Evolutionary conservation across 495 filamentous ascomycete genomes (phyloP).

Genomic region (Polyplosphaeria fusca): DNA sequence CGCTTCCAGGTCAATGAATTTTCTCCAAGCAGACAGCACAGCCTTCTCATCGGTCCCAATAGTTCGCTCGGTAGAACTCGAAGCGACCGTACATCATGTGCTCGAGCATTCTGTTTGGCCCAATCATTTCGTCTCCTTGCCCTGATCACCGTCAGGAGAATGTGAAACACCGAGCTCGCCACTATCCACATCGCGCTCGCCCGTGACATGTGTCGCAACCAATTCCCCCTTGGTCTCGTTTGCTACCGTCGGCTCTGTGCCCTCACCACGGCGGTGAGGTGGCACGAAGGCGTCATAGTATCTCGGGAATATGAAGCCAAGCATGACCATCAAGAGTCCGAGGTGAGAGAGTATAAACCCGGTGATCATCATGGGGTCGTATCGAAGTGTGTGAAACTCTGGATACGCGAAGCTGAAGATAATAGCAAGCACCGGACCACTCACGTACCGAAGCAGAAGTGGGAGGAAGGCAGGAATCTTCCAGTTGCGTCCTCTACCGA

Average conservation of each 20-base stretch:
- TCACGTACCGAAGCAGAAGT: conserved; percentile 42
- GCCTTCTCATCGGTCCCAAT: too few relatives aligned
- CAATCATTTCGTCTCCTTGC: too few relatives aligned
- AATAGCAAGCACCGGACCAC: conserved; percentile 42
- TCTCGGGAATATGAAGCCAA: conserved; percentile 41
- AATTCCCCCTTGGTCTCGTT: conserved; percentile 7
- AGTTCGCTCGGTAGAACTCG: too few relatives aligned
- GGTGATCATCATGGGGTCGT: conserved; percentile 43
- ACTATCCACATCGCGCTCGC: background rate
- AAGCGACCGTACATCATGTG: too few relatives aligned
- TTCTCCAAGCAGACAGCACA: too few relatives aligned
- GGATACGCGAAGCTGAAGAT: conserved; percentile 47
- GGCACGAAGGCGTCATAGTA: conserved; percentile 45
- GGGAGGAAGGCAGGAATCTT: conserved; percentile 42
- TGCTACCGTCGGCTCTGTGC: conserved; percentile 9
- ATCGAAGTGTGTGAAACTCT: conserved; percentile 41
- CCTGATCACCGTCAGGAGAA: too few relatives aligned
- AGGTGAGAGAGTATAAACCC: conserved; percentile 43
- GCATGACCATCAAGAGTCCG: conserved; percentile 34
- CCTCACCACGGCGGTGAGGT: conserved; percentile 34
- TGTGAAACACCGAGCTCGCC: background rate
- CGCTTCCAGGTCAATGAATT: too few relatives aligned
- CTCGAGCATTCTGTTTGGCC: too few relatives aligned
- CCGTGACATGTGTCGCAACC: background rate
- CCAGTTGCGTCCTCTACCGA: conserved; percentile 40